A percentile compares a stretch with the other conserved stretches of the same genome.
Conservation (phyloP, 2,329 filamentous ascomycete species). For the Domatiomyces catenatus region DNA sequence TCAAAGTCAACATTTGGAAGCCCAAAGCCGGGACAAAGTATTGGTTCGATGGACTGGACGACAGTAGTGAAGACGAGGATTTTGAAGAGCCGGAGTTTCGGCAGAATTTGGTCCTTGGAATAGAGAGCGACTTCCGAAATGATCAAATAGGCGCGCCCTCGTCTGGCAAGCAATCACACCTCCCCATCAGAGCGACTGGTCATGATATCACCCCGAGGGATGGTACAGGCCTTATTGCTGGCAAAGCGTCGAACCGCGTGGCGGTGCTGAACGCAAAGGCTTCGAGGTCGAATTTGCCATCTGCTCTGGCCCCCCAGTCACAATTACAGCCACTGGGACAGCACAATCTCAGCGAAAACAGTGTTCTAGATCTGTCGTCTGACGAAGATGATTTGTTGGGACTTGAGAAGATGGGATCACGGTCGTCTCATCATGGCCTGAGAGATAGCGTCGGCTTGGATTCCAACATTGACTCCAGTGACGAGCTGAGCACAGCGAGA, state of each 20-base stretch:
- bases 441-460: constrained; percentile 28
- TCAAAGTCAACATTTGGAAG: constrained; percentile 14
- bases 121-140: constrained; percentile 13
- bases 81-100: constrained; percentile 12
- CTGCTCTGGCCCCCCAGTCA: neutral
- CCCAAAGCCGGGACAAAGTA: constrained; percentile 17
- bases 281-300: constrained; percentile 8
- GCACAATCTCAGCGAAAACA: constrained; percentile 29
- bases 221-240: neutral
- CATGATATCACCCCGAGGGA: neutral
- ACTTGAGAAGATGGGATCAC: neutral
- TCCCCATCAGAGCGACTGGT: neutral
- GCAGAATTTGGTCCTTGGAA: constrained; percentile 12
- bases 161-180: neutral
- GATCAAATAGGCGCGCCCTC: constrained; percentile 1
- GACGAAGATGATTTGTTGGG: constrained; percentile 26
- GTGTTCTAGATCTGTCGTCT: constrained; percentile 35
- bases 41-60: constrained; percentile 24
- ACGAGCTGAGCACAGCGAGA: constrained; percentile 30
- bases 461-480: constrained; percentile 22
- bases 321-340: constrained; percentile 2
- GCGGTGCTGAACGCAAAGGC: constrained; percentile 13
- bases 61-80: constrained; percentile 20
- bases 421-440: constrained; percentile 9
- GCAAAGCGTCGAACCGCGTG: constrained; percentile 2